A percentile compares a stretch with the other conserved stretches of the same genome.
Conservation (phyloP, 2,329 filamentous ascomycete species). For the Elsinoe batatas region DNA sequence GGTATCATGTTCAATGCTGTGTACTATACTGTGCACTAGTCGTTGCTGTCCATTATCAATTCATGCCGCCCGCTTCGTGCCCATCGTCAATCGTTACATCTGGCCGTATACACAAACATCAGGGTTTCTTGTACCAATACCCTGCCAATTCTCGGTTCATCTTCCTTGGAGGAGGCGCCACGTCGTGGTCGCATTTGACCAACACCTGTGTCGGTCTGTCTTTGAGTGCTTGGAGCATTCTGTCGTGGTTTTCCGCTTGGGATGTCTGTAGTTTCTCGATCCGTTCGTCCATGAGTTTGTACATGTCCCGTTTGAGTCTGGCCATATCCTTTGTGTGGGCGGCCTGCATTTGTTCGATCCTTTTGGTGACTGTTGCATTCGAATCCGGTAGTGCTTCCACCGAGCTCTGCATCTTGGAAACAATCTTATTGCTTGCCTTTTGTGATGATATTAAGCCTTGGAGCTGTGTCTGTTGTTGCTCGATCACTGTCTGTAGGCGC, state of each 20-base stretch:
- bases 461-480: slow-evolving; percentile 14
- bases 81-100: background rate
- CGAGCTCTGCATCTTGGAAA: slow-evolving; percentile 3
- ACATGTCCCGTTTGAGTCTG: background rate
- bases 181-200: slow-evolving; percentile 14
- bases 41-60: slow-evolving; percentile 1
- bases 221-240: slow-evolving; percentile 8
- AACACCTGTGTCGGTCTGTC: background rate
- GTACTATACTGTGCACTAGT: slow-evolving; percentile 4
- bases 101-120: background rate
- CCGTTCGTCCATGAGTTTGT: slow-evolving; percentile 6
- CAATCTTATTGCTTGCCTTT: slow-evolving; percentile 13
- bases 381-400: background rate
- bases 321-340: slow-evolving; percentile 11
- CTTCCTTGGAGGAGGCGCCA: slow-evolving; percentile 16
- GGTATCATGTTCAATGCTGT: slow-evolving; percentile 9
- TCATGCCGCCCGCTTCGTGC: background rate
- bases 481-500: slow-evolving; percentile 14
- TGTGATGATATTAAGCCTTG: slow-evolving; percentile 7
- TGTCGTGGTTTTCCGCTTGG: background rate
- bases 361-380: background rate
- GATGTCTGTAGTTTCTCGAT: slow-evolving; percentile 2
- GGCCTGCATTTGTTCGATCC: slow-evolving; percentile 12
- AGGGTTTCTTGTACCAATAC: slow-evolving; percentile 15
- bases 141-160: slow-evolving; percentile 14